These are phyloP conservation scores for Exserohilum rostratum DNA, from an alignment of 2,329 filamentous ascomycete genomes.

Conservation along the genomic window DNA sequence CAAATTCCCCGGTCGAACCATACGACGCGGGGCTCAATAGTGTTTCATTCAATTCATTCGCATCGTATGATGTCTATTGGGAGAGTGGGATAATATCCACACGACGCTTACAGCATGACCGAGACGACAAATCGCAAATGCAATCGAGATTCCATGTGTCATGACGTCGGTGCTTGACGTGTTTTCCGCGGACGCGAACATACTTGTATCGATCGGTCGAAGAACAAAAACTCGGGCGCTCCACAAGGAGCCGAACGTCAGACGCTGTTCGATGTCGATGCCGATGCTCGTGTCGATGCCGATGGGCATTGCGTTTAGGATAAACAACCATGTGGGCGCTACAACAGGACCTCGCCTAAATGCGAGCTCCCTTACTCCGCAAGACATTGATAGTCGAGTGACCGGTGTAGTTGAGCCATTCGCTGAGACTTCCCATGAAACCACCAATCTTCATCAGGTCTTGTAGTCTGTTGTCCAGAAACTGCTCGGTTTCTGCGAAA, in stretches of 20 bases:
- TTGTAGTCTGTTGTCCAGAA: slow-evolving; percentile 75
- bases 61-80: neutral
- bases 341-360: slow-evolving; percentile 59
- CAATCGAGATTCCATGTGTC: slow-evolving; percentile 7
- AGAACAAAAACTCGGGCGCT: neutral
- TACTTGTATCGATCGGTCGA: neutral
- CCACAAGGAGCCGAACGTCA: neutral
- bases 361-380: slow-evolving; percentile 83
- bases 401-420: slow-evolving; percentile 84
- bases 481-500: slow-evolving; percentile 79
- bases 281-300: too few species aligned
- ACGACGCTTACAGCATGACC: neutral
- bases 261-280: neutral
- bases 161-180: neutral
- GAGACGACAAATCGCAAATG: neutral
- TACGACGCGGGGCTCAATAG: neutral
- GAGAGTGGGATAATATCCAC: neutral
- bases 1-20: slow-evolving; percentile 8
- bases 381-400: slow-evolving; percentile 79
- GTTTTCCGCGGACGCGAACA: neutral
- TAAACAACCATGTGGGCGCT: neutral
- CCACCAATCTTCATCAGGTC: slow-evolving; percentile 70
- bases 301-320: neutral
- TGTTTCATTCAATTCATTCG: neutral
- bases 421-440: slow-evolving; percentile 66